A percentile compares a stretch with the other conserved stretches of the same genome.
phyloP scores from a whole-genome alignment of 495 filamentous ascomycete genomes.

The Aspergillus kassunensis region DNA sequence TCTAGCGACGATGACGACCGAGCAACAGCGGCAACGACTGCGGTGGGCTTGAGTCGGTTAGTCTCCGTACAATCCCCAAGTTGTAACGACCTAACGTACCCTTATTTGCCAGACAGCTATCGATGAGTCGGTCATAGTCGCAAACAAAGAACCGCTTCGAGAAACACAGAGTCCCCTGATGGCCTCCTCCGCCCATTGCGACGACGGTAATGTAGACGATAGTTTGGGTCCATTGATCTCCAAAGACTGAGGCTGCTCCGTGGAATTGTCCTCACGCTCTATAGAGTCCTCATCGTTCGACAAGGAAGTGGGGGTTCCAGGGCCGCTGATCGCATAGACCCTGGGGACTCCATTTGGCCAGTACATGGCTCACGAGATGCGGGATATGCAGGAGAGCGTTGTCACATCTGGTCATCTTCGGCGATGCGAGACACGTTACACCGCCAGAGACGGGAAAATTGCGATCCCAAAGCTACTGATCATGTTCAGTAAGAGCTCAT shows the following conservation, averaged over 20 bases:
- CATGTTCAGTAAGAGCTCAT: constrained; percentile 16
- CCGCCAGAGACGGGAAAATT: constrained; percentile 18
- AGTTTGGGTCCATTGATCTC: constrained; percentile 12
- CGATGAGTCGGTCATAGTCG: constrained; percentile 75
- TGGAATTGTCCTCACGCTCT: constrained; percentile 10
- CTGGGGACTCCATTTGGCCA: constrained; percentile 91
- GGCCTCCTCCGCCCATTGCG: constrained; percentile 47
- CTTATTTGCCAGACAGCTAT: constrained; percentile 94
- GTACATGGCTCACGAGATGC: constrained; percentile 69
- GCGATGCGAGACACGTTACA: constrained; percentile 10
- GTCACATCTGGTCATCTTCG: constrained; percentile 44
- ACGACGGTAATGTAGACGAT: constrained; percentile 22
- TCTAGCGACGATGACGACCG: constrained; percentile 73
- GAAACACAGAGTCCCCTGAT: constrained; percentile 75
- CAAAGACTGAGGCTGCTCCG: constrained; percentile 15
- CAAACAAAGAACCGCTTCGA: constrained; percentile 81
- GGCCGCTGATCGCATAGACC: constrained; percentile 75
- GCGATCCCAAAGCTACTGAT: constrained; percentile 18
- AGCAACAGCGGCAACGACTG: constrained; percentile 77
- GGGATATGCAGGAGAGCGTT: constrained; percentile 24
- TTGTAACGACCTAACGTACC: constrained; percentile 46
- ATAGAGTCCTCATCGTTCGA: constrained; percentile 31
- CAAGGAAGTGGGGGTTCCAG: constrained; percentile 34
- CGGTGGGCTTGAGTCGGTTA: constrained; percentile 67
- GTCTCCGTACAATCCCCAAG: constrained; percentile 16